Percentiles rank a stretch among this genome's conserved stretches.
Conservation (phyloP, 148 eudicot species). For the Talinum fruticosum region DNA sequence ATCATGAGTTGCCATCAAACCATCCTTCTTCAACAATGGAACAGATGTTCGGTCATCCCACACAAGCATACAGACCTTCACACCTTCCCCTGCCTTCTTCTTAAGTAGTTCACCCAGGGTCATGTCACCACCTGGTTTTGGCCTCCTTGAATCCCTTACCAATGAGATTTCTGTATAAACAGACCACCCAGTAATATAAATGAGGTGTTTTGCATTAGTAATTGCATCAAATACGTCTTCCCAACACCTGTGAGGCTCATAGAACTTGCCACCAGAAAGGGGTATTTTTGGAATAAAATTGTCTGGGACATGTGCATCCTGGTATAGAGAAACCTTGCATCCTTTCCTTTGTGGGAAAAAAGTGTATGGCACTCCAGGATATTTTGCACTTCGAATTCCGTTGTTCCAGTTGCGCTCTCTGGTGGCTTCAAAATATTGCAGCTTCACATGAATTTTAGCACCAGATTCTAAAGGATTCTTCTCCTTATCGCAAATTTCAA, state of each 20-base stretch:
- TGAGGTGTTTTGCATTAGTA: conserved; percentile 1
- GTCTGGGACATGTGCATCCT: conserved; percentile 8
- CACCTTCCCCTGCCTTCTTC: not conserved
- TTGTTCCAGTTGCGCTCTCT: not conserved
- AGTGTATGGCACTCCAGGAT: conserved; percentile 2
- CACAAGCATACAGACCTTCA: conserved; percentile 2
- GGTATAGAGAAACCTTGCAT: conserved; percentile 8
- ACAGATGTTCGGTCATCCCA: conserved; percentile 12
- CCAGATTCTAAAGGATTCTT: not conserved
- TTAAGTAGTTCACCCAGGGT: conserved; percentile 9
- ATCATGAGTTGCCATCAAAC: conserved; percentile 11
- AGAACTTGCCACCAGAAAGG: not conserved
- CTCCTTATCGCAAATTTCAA: not conserved
- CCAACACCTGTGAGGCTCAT: conserved; percentile 11
- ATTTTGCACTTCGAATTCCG: not conserved
- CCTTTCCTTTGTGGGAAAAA: conserved; percentile 8
- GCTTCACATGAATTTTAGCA: not conserved
- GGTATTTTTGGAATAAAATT: conserved; percentile 9
- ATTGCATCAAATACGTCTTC: conserved; percentile 12
- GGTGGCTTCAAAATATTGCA: not conserved
- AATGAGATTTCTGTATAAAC: not conserved
- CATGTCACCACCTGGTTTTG: not conserved
- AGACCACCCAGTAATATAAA: conserved; percentile 12
- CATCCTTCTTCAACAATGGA: not conserved
- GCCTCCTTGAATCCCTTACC: conserved; percentile 5